These are phyloP conservation scores for Harrya chromipes DNA, from an alignment of 768 basidiomycete species.

Conservation along the genomic window DNA sequence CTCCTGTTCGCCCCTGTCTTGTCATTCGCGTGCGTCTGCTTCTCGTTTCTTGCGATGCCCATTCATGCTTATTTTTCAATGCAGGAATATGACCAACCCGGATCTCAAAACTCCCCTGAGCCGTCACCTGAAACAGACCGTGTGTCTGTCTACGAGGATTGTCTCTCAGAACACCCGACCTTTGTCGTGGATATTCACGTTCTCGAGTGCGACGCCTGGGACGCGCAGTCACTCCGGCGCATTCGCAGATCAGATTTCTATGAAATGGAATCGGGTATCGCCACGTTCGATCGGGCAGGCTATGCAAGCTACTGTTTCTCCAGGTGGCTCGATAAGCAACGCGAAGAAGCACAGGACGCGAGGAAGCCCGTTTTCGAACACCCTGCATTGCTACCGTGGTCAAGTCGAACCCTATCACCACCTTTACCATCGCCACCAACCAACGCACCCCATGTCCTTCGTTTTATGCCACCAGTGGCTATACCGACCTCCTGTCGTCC, in stretches of 20 bases:
- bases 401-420: conserved; percentile 18
- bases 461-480: neutral
- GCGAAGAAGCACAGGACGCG: conserved; percentile 14
- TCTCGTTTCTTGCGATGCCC: neutral
- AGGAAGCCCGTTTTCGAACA: conserved; percentile 22
- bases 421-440: neutral
- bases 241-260: conserved; percentile 26
- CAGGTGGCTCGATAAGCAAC: conserved; percentile 28
- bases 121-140: conserved; percentile 11
- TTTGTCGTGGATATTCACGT: conserved; percentile 18
- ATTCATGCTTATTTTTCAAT: neutral
- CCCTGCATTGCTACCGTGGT: conserved; percentile 17
- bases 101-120: neutral
- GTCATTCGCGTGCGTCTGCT: conserved; percentile 20
- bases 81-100: conserved; percentile 12
- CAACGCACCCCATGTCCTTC: neutral
- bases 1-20: conserved; percentile 29
- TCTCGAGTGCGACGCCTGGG: conserved; percentile 12
- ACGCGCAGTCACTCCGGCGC: conserved; percentile 4
- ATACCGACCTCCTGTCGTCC: neutral
- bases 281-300: conserved; percentile 24
- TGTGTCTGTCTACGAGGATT: conserved; percentile 30
- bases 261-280: conserved; percentile 27
- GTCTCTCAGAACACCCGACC: conserved; percentile 18
- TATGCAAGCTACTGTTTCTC: conserved; percentile 27